Percentiles rank a stretch among this genome's conserved stretches.
phyloP scores from a whole-genome alignment of 2,329 filamentous ascomycete genomes.

The Tolypocladium paradoxum region DNA sequence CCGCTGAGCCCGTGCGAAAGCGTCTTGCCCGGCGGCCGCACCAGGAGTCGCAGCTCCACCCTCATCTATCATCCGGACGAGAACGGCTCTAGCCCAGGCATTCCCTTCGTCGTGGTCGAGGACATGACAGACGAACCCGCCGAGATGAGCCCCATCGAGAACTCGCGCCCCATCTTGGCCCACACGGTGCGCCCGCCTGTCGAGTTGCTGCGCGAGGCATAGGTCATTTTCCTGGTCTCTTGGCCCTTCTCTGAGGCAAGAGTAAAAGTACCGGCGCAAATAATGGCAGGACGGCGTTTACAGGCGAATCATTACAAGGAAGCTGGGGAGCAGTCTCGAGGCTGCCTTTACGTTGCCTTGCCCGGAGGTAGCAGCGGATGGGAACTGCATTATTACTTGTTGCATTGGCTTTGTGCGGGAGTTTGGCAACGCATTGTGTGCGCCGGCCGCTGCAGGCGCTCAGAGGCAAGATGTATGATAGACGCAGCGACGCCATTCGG shows the following conservation, averaged over 20 bases:
- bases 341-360: not conserved
- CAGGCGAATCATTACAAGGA: not conserved
- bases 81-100: slow-evolving; percentile 39
- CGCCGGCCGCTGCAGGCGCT: not conserved
- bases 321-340: not conserved
- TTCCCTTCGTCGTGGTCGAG: slow-evolving; percentile 57
- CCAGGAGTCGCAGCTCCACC: slow-evolving; percentile 51
- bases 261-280: not conserved
- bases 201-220: slow-evolving; percentile 42
- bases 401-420: not conserved
- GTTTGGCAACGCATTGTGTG: not conserved
- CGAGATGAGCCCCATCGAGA: slow-evolving; percentile 30
- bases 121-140: slow-evolving; percentile 51
- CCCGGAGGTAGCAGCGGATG: not conserved
- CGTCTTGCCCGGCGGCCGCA: slow-evolving; percentile 13
- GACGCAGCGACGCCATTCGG: not conserved
- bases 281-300: not conserved
- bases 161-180: slow-evolving; percentile 38
- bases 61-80: slow-evolving; percentile 54
- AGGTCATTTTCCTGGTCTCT: not conserved
- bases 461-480: not conserved
- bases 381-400: not conserved
- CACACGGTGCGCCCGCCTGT: slow-evolving; percentile 54
- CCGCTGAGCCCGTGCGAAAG: slow-evolving; percentile 21
- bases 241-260: not conserved